A percentile compares a stretch with the other conserved stretches of the same genome.
Conservation (phyloP, 1,139 yeast species). For the Kurtzmaniella quercitrusa region DNA sequence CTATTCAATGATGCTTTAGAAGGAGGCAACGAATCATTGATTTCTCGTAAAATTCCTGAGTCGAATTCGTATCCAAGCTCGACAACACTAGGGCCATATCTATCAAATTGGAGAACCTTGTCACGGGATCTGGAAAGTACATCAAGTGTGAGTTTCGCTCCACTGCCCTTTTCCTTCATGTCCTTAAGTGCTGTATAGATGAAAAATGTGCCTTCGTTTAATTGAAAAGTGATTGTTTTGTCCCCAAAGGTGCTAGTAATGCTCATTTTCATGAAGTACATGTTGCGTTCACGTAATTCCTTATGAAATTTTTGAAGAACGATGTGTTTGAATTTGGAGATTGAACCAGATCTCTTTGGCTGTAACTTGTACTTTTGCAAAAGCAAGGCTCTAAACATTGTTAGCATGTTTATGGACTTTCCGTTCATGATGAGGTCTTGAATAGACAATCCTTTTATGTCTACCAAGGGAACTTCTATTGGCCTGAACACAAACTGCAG, state of each 20-base stretch:
- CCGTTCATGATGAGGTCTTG: not conserved
- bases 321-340: not conserved
- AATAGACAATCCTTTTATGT: not conserved
- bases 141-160: not conserved
- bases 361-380: not conserved
- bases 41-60: not conserved
- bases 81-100: not conserved
- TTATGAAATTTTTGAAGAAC: not conserved
- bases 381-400: not conserved
- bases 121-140: not conserved
- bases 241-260: not conserved
- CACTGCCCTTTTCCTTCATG: not conserved
- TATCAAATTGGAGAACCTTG: not conserved
- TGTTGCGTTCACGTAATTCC: not conserved
- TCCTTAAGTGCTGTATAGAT: not conserved
- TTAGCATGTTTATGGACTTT: not conserved
- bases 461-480: not conserved
- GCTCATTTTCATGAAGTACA: not conserved
- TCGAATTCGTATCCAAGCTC: not conserved
- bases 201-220: not conserved
- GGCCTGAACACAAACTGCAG: not conserved
- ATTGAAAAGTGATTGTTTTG: not conserved
- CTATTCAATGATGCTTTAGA: not conserved
- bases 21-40: not conserved
- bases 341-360: not conserved